Conservation (phyloP, 352 stramenopile species). For the Albugo laibachii region DNA sequence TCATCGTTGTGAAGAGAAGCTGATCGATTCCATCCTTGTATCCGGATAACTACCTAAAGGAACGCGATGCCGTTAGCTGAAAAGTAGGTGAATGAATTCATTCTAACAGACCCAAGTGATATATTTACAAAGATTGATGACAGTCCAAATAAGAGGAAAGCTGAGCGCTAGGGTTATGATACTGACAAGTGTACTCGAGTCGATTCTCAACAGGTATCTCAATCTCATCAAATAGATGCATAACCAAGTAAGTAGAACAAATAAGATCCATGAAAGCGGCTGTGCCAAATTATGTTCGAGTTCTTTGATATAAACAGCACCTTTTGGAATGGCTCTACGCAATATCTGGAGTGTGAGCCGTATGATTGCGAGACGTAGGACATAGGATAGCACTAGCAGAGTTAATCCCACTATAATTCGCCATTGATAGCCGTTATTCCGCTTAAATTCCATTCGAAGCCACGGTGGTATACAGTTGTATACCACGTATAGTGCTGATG, state of each 20-base stretch:
- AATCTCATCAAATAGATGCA: constrained; percentile 46
- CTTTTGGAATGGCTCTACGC: constrained; percentile 29
- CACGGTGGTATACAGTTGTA: no score
- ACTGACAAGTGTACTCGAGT: constrained; percentile 2
- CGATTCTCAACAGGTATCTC: constrained; percentile 17
- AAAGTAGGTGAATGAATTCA: background rate
- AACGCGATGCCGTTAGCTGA: background rate
- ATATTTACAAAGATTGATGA: constrained; percentile 69
- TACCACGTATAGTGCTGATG: no score
- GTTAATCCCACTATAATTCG: constrained; percentile 49
- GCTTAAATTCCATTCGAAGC: background rate
- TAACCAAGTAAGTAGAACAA: constrained; percentile 55
- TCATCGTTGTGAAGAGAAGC: constrained; percentile 59
- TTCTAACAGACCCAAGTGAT: constrained; percentile 31
- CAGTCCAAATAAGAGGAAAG: constrained; percentile 55
- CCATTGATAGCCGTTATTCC: constrained; percentile 16
- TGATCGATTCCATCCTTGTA: constrained; percentile 58
- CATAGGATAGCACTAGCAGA: constrained; percentile 37
- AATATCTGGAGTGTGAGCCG: constrained; percentile 46
- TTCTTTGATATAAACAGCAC: constrained; percentile 58
- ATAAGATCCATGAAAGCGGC: constrained; percentile 65
- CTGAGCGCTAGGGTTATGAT: constrained; percentile 11
- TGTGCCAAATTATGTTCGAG: constrained; percentile 66
- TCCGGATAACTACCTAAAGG: constrained; percentile 41
- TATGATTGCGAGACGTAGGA: constrained; percentile 60